Conservation (phyloP, 1,139 yeast genomes). For the Hansenula sp. region DNA sequence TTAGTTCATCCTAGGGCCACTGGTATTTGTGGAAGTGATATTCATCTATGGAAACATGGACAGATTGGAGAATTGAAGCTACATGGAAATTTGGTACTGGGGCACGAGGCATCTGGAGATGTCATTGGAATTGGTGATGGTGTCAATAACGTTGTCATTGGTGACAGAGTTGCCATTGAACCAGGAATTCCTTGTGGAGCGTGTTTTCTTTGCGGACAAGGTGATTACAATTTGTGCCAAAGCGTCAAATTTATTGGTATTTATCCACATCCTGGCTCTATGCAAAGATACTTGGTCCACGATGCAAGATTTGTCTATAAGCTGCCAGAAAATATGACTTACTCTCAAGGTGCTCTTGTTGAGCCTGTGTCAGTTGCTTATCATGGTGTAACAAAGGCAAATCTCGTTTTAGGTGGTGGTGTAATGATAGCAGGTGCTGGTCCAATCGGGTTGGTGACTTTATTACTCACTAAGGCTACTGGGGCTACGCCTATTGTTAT, state of each 20-base stretch:
- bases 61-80: slow-evolving; percentile 63
- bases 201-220: slow-evolving; percentile 68
- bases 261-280: slow-evolving; percentile 66
- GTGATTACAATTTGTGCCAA: slow-evolving; percentile 76
- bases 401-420: slow-evolving; percentile 63
- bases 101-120: slow-evolving; percentile 72
- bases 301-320: slow-evolving; percentile 76
- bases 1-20: slow-evolving; percentile 52
- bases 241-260: slow-evolving; percentile 84
- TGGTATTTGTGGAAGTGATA: slow-evolving; percentile 79
- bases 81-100: slow-evolving; percentile 61
- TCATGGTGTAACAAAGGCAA: slow-evolving; percentile 69
- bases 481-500: slow-evolving; percentile 55
- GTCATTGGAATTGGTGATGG: slow-evolving; percentile 60
- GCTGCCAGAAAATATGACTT: slow-evolving; percentile 68
- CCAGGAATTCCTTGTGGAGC: slow-evolving; percentile 79
- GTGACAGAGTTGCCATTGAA: slow-evolving; percentile 81
- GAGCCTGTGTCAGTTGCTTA: slow-evolving; percentile 88
- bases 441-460: slow-evolving; percentile 80
- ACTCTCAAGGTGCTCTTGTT: slow-evolving; percentile 82
- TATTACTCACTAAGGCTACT: slow-evolving; percentile 70
- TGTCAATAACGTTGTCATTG: slow-evolving; percentile 58
- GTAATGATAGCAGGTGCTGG: slow-evolving; percentile 88
- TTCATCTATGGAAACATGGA: slow-evolving; percentile 77
- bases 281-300: slow-evolving; percentile 59